These are phyloP conservation scores for Fraxinus cuspidata DNA, from an alignment of 257 asterid genomes.

Conservation along the genomic window DNA sequence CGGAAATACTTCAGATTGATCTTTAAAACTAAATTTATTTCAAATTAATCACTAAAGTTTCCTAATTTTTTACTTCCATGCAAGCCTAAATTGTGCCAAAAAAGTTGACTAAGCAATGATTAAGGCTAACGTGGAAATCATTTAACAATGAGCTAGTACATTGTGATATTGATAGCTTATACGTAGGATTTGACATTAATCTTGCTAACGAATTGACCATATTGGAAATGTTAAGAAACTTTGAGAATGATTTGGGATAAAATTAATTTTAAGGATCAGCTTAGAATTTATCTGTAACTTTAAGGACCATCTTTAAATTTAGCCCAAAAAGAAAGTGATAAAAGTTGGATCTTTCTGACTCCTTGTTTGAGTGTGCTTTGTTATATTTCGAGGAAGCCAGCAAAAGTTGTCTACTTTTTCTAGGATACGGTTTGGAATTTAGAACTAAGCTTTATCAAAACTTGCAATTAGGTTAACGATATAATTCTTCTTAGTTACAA, in stretches of 20 bases:
- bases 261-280: background rate
- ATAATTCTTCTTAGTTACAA: too few species aligned
- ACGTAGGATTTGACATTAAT: background rate
- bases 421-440: too few species aligned
- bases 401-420: too few species aligned
- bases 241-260: background rate
- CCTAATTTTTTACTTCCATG: background rate
- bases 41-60: background rate
- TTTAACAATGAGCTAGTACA: background rate
- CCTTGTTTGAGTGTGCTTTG: too few species aligned
- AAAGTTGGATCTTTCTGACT: too few species aligned
- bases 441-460: too few species aligned
- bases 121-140: background rate
- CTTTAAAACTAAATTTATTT: background rate
- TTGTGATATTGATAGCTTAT: background rate
- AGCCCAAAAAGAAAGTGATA: too few species aligned
- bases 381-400: too few species aligned
- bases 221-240: background rate
- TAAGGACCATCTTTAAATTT: too few species aligned
- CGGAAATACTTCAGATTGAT: background rate
- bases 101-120: too few species aligned
- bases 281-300: background rate
- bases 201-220: background rate
- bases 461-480: too few species aligned
- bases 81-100: background rate